These are phyloP conservation scores for Cladosporium sp. DNA, from an alignment of 2,329 filamentous ascomycete genomes.

Conservation along the genomic window DNA sequence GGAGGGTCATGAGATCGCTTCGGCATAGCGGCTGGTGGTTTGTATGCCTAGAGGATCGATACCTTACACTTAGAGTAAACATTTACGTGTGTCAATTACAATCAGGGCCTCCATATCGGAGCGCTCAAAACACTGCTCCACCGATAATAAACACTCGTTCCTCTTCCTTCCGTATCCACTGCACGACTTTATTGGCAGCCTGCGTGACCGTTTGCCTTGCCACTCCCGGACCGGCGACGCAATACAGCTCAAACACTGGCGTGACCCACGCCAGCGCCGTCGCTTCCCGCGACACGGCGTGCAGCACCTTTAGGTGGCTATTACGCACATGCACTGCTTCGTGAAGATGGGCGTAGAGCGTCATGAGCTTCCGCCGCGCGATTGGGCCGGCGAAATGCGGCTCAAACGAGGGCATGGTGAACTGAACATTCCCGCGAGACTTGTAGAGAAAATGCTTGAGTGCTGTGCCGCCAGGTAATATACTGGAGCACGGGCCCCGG, in stretches of 20 bases:
- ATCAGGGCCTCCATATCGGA: too few relatives aligned
- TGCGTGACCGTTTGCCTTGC: slow-evolving; percentile 64
- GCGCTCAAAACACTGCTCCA: slow-evolving; percentile 64
- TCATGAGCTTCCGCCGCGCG: slow-evolving; percentile 56
- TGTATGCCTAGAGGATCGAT: too few relatives aligned
- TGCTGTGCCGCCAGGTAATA: slow-evolving; percentile 66
- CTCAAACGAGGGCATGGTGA: slow-evolving; percentile 77
- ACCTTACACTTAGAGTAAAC: neutral
- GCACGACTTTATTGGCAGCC: slow-evolving; percentile 80
- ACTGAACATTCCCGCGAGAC: slow-evolving; percentile 89
- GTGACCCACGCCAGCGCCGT: slow-evolving; percentile 87
- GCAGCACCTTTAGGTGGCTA: slow-evolving; percentile 78
- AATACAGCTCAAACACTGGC: slow-evolving; percentile 88
- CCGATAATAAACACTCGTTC: slow-evolving; percentile 95
- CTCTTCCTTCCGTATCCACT: slow-evolving; percentile 88
- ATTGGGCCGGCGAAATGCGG: slow-evolving; percentile 53
- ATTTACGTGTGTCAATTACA: neutral
- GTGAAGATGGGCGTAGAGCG: slow-evolving; percentile 79
- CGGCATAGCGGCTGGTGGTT: too few relatives aligned
- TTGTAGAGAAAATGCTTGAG: slow-evolving; percentile 95
- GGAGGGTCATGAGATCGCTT: neutral
- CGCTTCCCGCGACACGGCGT: slow-evolving; percentile 66
- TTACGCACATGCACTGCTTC: slow-evolving; percentile 77
- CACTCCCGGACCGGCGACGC: slow-evolving; percentile 71
- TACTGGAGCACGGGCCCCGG: slow-evolving; percentile 64